Evolutionary conservation across 2,329 filamentous ascomycete genomes (phyloP).

Genomic region (Aspergillus carbonarius): DNA sequence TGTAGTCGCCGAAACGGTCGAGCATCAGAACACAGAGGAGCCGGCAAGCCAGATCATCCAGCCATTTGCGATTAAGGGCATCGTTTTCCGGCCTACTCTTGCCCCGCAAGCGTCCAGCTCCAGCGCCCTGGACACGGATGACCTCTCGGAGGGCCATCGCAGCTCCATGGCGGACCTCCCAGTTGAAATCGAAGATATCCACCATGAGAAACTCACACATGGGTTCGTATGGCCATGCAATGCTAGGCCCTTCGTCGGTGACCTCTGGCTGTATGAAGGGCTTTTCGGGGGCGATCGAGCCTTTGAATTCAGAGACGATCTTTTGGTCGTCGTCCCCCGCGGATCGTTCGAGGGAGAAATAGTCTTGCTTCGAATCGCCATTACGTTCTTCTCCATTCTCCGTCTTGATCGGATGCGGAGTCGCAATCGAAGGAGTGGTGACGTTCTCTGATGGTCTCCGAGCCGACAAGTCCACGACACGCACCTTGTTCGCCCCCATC

Average conservation of each 20-base stretch:
- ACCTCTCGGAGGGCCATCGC: constrained; percentile 93
- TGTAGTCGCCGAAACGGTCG: constrained; percentile 96
- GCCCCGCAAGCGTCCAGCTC: constrained; percentile 74
- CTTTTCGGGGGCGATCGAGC: constrained; percentile 74
- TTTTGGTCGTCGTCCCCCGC: constrained; percentile 83
- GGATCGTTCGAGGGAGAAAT: constrained; percentile 82
- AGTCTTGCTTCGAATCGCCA: constrained; percentile 69
- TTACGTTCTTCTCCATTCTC: constrained; percentile 60
- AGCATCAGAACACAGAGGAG: constrained; percentile 96
- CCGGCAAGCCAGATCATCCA: constrained; percentile 92
- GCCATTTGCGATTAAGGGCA: constrained; percentile 74
- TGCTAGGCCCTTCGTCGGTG: constrained; percentile 64
- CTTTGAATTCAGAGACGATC: constrained; percentile 94
- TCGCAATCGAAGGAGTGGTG: constrained; percentile 56
- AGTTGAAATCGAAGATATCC: constrained; percentile 87
- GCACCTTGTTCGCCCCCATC: constrained; percentile 83
- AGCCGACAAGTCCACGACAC: constrained; percentile 82
- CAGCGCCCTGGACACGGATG: constrained; percentile 83
- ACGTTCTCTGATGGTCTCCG: constrained; percentile 64
- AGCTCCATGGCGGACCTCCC: constrained; percentile 95
- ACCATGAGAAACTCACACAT: constrained; percentile 92
- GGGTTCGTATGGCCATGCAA: constrained; percentile 89
- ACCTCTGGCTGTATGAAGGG: constrained; percentile 79
- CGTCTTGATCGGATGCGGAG: constrained; percentile 59
- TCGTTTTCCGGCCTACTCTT: constrained; percentile 75